A percentile compares a stretch with the other conserved stretches of the same genome.
Conservation (phyloP, 2,329 filamentous ascomycete genomes). For the Ciborinia camelliae region DNA sequence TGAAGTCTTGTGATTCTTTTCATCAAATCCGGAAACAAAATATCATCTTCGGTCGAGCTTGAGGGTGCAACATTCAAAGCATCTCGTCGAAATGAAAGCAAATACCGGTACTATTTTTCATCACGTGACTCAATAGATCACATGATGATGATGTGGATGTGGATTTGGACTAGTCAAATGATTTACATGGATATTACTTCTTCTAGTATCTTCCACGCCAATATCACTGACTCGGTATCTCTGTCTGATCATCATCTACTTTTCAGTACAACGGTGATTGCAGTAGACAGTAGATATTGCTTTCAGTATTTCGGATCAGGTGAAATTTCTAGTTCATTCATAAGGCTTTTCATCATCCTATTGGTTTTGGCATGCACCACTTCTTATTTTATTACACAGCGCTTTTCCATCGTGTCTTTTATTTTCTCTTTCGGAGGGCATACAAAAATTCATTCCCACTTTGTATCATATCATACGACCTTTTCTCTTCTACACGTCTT, state of each 20-base stretch:
- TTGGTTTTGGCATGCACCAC: background rate
- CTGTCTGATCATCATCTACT: background rate
- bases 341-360: background rate
- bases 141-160: background rate
- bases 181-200: background rate
- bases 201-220: background rate
- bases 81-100: background rate
- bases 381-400: background rate
- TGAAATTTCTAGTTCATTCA: background rate
- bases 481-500: background rate
- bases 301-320: background rate
- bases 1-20: background rate
- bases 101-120: background rate
- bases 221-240: background rate
- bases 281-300: background rate
- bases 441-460: background rate
- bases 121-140: no score
- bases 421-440: background rate
- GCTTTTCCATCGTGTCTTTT: background rate
- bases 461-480: constrained; percentile 13
- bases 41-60: background rate
- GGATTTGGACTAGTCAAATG: background rate
- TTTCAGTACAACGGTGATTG: background rate
- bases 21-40: background rate
- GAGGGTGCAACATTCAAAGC: background rate